Percentiles rank a stretch among this genome's conserved stretches.
Evolutionary conservation across 257 asterid species (phyloP).

Genomic region (Gynochthodes officinalis): DNA sequence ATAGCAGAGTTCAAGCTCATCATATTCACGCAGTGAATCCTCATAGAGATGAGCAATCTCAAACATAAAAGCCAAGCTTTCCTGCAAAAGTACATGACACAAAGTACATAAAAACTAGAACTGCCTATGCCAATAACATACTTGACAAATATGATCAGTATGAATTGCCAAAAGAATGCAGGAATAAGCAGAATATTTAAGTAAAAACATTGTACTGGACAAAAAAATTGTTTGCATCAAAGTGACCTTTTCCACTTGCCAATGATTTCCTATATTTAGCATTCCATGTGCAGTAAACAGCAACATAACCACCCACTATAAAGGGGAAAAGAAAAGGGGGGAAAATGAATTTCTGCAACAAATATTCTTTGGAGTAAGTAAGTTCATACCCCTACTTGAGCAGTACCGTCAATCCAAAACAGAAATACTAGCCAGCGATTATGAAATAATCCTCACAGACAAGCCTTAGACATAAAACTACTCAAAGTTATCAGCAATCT

Average conservation of each 20-base stretch:
- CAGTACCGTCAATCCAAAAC: neutral
- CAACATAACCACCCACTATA: neutral
- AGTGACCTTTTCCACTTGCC: neutral
- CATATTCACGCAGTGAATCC: constrained; percentile 98
- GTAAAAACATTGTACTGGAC: neutral
- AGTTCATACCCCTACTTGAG: neutral
- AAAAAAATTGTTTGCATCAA: neutral
- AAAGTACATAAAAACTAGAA: constrained; percentile 3
- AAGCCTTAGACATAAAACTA: neutral
- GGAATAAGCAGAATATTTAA: neutral
- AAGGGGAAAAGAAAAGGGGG: neutral
- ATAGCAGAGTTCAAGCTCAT: constrained; percentile 98
- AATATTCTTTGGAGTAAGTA: neutral
- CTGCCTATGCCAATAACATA: neutral
- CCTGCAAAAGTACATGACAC: constrained; percentile 43
- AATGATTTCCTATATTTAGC: neutral
- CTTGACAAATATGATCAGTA: neutral
- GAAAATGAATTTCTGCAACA: neutral
- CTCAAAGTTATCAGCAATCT: neutral
- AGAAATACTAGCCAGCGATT: neutral
- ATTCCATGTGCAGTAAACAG: neutral
- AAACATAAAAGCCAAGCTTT: constrained; percentile 98
- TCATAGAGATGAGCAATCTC: constrained; percentile 96
- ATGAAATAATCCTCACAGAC: neutral
- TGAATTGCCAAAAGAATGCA: constrained; percentile 3